These are phyloP conservation scores for Aaosphaeria pasadenensis DNA, from an alignment of 2,329 filamentous ascomycete species.

Conservation along the genomic window DNA sequence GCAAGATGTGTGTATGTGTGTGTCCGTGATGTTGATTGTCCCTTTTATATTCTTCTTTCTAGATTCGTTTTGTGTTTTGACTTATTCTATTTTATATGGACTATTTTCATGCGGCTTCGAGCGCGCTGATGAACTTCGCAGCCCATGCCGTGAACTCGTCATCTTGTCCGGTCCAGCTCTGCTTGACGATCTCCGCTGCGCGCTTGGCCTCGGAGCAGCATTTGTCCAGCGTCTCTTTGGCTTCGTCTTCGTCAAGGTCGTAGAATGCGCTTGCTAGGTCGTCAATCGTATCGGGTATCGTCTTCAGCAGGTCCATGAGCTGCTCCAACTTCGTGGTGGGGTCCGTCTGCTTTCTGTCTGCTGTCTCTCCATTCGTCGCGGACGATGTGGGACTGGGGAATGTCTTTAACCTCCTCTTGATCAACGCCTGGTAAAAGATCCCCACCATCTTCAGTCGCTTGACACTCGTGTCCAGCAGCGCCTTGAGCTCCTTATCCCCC, in stretches of 20 bases:
- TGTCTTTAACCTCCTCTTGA: conserved; percentile 66
- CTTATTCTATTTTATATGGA: not conserved
- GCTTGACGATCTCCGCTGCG: conserved; percentile 54
- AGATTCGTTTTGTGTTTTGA: not conserved
- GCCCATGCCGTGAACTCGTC: conserved; percentile 82
- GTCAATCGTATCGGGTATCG: conserved; percentile 65
- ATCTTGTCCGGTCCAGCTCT: conserved; percentile 60
- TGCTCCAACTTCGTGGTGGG: conserved; percentile 48
- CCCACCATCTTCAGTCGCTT: conserved; percentile 65
- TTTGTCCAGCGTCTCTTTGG: conserved; percentile 57
- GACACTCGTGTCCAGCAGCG: conserved; percentile 62
- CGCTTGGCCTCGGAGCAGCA: conserved; percentile 60
- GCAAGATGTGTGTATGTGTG: too few species aligned
- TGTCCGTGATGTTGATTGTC: too few species aligned
- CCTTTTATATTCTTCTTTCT: too few species aligned
- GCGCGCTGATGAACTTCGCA: conserved; percentile 51
- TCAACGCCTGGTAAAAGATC: conserved; percentile 66
- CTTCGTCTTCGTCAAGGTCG: conserved; percentile 58
- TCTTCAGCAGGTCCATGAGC: conserved; percentile 54
- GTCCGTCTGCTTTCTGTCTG: not conserved
- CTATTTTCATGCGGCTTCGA: conserved; percentile 33
- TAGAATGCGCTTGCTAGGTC: conserved; percentile 73
- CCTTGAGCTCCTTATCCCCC: conserved; percentile 63
- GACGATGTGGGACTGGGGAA: conserved; percentile 31
- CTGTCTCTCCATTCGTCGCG: conserved; percentile 4